Evolutionary conservation across 257 asterid species (phyloP).

Genomic region (Solanum arcanum): DNA sequence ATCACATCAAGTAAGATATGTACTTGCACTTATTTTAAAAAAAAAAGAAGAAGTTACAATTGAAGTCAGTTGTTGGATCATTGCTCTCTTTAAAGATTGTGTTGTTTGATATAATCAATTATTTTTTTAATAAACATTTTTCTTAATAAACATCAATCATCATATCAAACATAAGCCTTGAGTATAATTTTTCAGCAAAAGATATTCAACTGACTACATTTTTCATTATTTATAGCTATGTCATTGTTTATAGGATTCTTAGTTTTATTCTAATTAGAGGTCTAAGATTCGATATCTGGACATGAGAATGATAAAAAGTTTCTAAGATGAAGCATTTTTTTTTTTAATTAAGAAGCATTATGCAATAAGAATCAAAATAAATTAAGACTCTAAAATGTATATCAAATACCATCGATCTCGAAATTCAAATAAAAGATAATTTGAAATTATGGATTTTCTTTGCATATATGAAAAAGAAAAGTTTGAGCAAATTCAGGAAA

Average conservation of each 20-base stretch:
- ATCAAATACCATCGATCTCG: background rate
- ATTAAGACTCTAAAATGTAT: background rate
- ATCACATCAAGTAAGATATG: background rate
- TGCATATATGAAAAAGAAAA: background rate
- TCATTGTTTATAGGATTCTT: too few relatives aligned
- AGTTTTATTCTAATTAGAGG: too few relatives aligned
- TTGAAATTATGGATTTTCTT: background rate
- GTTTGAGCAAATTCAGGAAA: background rate
- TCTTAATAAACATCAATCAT: background rate
- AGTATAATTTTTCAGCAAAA: too few relatives aligned
- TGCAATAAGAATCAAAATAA: background rate
- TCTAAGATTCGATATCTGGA: background rate
- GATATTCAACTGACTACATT: too few relatives aligned
- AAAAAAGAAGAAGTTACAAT: background rate
- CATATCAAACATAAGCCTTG: background rate
- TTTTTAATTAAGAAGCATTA: background rate
- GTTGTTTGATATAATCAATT: constrained; percentile 29
- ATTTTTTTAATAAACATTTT: background rate
- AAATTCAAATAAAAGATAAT: background rate
- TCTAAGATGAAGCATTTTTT: background rate
- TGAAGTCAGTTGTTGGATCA: background rate
- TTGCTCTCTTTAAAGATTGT: constrained; percentile 23
- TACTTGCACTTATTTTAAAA: background rate
- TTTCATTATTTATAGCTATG: too few relatives aligned
- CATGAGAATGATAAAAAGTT: background rate